A percentile compares a stretch with the other conserved stretches of the same genome.
These are phyloP conservation scores for Plasmodium billcollinsi DNA, from an alignment of 169 alveolate species.

Conservation along the genomic window DNA sequence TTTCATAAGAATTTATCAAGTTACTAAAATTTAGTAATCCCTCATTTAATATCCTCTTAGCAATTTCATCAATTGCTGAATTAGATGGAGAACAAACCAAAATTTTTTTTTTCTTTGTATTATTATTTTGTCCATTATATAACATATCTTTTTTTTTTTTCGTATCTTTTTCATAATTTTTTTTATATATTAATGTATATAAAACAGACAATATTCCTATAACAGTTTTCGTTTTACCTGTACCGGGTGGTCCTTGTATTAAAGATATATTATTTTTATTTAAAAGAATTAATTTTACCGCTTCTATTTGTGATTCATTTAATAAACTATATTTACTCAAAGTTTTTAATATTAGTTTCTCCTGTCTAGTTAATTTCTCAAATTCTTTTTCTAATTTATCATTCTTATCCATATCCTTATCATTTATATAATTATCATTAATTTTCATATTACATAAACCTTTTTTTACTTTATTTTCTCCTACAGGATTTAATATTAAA, in stretches of 20 bases:
- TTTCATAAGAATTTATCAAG: slow-evolving; percentile 1
- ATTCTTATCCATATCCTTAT: background rate
- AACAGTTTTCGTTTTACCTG: slow-evolving; percentile 98
- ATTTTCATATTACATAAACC: slow-evolving; percentile 1
- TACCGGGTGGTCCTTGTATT: slow-evolving; percentile 99
- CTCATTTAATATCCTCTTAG: slow-evolving; percentile 86
- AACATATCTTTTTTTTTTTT: slow-evolving; percentile 60
- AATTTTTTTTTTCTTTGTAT: slow-evolving; percentile 81
- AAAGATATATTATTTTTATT: slow-evolving; percentile 83
- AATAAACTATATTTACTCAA: slow-evolving; percentile 27
- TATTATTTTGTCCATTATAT: slow-evolving; percentile 32
- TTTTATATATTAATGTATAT: slow-evolving; percentile 24
- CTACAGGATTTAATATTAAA: slow-evolving; percentile 38
- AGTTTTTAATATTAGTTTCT: slow-evolving; percentile 28
- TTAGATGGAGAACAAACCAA: slow-evolving; percentile 99
- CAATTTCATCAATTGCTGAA: slow-evolving; percentile 99
- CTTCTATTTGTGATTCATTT: slow-evolving; percentile 69
- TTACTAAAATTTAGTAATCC: slow-evolving; percentile 53
- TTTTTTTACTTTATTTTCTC: background rate
- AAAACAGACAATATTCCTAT: slow-evolving; percentile 89
- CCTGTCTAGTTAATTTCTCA: slow-evolving; percentile 14
- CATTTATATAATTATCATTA: background rate
- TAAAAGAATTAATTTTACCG: slow-evolving; percentile 67
- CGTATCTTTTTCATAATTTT: slow-evolving; percentile 5
- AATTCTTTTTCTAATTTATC: background rate